Evolutionary conservation across 768 basidiomycete species (phyloP), one percentile per base, ranked within the genome.

Genomic region (Collybia mongolica): DNA sequence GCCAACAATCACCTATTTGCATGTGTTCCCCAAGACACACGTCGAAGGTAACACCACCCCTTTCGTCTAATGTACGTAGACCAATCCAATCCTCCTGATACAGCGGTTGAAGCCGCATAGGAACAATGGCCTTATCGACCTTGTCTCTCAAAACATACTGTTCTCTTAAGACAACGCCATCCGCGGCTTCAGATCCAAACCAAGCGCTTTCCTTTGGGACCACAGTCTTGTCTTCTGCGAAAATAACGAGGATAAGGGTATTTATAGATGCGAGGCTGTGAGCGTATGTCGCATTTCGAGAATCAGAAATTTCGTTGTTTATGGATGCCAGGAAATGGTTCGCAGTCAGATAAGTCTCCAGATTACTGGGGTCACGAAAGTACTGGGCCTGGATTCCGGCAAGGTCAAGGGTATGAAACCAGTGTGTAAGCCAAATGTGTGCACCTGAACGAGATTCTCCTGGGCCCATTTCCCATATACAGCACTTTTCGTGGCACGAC

Each of bases 21-120:
- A 93, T 93, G 59, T 94, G 92, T 59, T 75, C 76, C 19, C 87
- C 86, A 20, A 82, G 74, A 60, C 92, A 94, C 17, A 75, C 74
- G 47, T 73, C 74, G 23, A 91, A 70, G 11, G 75, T 58, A 14
- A 94, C 73, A 3, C 69, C 74, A 3, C 81, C 86, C 18, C 74
- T 70, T 57, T 90, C 76, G 62, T 94, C 89, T 54, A 94, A 72
- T 50, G 70, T 60, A 24, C 82, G 79, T 47, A 94, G 65, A 3
- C 92, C 92, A 46, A 93, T 88, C 87, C 88, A 90, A 61, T 94
- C 86, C 56, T 90, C 82, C 6, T 61, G 60, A 64, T 93, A 94
- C 19, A 94, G 65, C 8, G 81, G 82, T 52, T 93, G 91, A 46
- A 64, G 63, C 29, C 73, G 78, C 88, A 94, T 87, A 1, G 88